Percentiles rank a stretch among this genome's conserved stretches.
phyloP scores from a whole-genome alignment of 345 rosid genomes.

The Brassica carinata region DNA sequence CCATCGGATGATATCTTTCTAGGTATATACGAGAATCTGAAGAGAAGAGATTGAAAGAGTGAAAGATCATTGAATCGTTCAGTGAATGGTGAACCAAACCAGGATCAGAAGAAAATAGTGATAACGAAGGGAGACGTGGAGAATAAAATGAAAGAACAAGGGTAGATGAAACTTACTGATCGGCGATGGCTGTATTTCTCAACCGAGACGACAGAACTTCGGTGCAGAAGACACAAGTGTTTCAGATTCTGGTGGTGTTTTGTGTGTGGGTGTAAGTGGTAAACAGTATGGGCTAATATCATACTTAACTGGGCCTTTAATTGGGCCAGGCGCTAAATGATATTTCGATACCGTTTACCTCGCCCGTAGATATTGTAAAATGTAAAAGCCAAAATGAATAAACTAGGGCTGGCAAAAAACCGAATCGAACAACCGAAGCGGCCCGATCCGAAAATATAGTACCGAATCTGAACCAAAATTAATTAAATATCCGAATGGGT shows the following conservation, averaged over 20 bases:
- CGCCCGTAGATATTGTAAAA: not conserved
- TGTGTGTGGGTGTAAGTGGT: no score
- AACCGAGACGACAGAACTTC: not conserved
- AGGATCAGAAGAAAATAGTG: not conserved
- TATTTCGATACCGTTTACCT: not conserved
- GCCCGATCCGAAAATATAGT: no score
- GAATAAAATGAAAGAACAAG: not conserved
- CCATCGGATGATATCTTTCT: constrained; percentile 44
- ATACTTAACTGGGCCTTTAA: not conserved
- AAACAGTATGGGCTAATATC: constrained; percentile 4
- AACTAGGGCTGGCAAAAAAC: no score
- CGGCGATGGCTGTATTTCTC: not conserved
- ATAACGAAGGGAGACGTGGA: no score
- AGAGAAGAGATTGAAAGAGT: no score
- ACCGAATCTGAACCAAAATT: no score
- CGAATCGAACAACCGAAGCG: no score
- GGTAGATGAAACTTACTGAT: not conserved
- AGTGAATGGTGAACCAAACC: constrained; percentile 9
- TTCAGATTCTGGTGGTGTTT: no score
- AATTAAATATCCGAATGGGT: no score
- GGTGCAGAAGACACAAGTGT: not conserved
- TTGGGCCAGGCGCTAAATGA: not conserved
- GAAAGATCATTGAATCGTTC: constrained; percentile 29
- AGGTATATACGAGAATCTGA: constrained; percentile 9
- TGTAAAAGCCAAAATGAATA: not conserved